Base-by-base conservation (phyloP, 1,284 basidiomycete species). In the Xerocomus cyaneibrunnescens region DNA sequence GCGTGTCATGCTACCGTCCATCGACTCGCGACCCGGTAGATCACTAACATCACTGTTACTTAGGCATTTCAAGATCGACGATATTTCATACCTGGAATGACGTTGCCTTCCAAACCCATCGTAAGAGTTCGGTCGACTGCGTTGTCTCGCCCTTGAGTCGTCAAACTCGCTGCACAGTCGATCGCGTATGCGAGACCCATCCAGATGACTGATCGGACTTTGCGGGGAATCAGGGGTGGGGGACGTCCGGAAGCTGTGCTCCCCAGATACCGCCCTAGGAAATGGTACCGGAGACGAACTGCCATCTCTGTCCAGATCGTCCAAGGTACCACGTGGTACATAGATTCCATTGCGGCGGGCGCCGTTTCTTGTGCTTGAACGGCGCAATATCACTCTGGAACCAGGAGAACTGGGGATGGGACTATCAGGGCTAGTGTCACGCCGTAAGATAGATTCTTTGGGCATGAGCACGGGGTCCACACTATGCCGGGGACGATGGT, bases 81-180 rank as follows among this genome's bases (percentile, higher is more conserved):
- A 84, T 83, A 60, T 82, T 85, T 70, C 86, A 57, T 85, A 81
- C 63, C 87, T 73, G 51, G 81, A 77, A 56, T 80, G 74, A 56
- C 76, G 60, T 35, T 72, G 69, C 37, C 72, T 74, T 17, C 81
- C 82, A 49, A 83, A 67, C 54, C 85, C 88, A 61, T 87, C 88
- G 53, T 79, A 81, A 48, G 86, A 87, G 60, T 72, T 83, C n/a
- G 84, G 84, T 38, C 85, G 73, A 16, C 75, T 75, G 39, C 78
- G 75, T 50, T 79, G 72, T 54, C 78, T 74, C 28, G 76, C 67
- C 58, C 72, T 75, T 9, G 68, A 50, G 12, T 80, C 81, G 58
- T 86, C 85, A 44, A 85, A 72, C 58, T 89, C 85, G 61, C 83
- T 85, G 64, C 84, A 81, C 71, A 88, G 86, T 31, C 85, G 78